phyloP scores from a whole-genome alignment of 805 yeast species.

The Candida koratica region DNA sequence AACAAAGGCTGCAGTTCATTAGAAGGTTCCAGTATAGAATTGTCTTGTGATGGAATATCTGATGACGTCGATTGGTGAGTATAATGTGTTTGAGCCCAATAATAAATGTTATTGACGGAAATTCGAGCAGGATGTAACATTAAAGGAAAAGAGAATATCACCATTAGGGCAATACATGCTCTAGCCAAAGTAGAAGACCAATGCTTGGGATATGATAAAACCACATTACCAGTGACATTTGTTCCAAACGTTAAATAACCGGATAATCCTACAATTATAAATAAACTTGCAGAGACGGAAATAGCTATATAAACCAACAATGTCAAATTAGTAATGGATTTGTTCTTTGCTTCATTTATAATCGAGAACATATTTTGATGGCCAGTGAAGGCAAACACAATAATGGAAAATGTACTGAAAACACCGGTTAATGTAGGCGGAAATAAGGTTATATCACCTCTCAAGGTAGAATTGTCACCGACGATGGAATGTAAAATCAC shows the following conservation, averaged over 20 bases:
- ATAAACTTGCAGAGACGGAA: constrained; percentile 55
- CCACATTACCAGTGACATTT: constrained; percentile 60
- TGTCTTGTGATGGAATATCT: constrained; percentile 6
- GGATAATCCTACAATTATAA: constrained; percentile 67
- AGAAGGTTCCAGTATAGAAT: neutral
- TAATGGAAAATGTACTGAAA: constrained; percentile 73
- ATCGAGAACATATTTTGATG: constrained; percentile 93
- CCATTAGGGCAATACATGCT: constrained; percentile 63
- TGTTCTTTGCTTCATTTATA: constrained; percentile 70
- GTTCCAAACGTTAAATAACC: constrained; percentile 86
- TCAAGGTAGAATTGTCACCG: constrained; percentile 46
- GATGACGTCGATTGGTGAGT: neutral
- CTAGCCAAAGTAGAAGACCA: constrained; percentile 53
- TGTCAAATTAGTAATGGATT: constrained; percentile 38
- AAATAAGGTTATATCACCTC: constrained; percentile 28
- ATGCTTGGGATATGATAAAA: constrained; percentile 58
- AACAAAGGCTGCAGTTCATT: constrained; percentile 9
- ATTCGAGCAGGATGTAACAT: constrained; percentile 80
- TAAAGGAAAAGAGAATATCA: constrained; percentile 68
- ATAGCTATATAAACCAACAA: constrained; percentile 50
- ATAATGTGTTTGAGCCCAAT: constrained; percentile 51
- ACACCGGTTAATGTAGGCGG: constrained; percentile 48
- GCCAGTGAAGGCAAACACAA: constrained; percentile 92
- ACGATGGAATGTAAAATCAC: constrained; percentile 67
- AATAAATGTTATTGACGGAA: constrained; percentile 53